Evolutionary conservation across 2,329 filamentous ascomycete genomes (phyloP), one percentile per base, ranked within the genome.

Genomic region (Metarhizium robertsii): DNA sequence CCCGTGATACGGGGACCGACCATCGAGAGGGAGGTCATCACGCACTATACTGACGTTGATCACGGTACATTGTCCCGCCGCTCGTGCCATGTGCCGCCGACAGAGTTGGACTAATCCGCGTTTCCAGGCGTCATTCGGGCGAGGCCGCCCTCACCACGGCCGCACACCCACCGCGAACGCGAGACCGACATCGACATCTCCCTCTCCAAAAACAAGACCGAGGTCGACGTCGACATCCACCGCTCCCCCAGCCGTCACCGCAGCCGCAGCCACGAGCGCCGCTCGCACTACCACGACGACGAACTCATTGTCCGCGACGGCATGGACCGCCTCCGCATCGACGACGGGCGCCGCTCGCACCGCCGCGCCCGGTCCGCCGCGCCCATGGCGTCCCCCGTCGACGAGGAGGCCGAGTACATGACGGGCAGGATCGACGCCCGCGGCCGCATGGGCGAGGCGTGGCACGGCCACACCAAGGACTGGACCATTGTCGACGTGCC

Each of bases 11-110:
- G 84, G 46, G 85, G 86, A 20, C 90, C 90, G 38, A 87, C 86
- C 1, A 90, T 95, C 62, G 88, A 92, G 70, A 84, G 92, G 65
- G 89, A 96, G 67, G 85, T 95, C 57, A 92, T 95, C 61, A 95
- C 90, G 0, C 89, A 94, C 71, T 92, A 94, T 67, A 81, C 86
- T 56, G 88, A 92, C 66, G 87, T 95, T 62, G 88, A 95, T 66
- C 90, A 95, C 71, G 91, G 88, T 90, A 76, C 25, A 67, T 36
- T 25, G 25, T 25, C 25, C 25, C 25, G 25, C 25, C 25, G 20
- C 20, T 2, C 20, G 20, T 25, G 25, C 25, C 25, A 4, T 25
- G 25, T 25, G 25, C 25, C 4, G 25, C 25, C 25, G 25, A 25
- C 1, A 25, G 25, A 25, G 25, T 25, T 4, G 25, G 25, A 34